Conservation (phyloP, 371 early-diverging fungal genomes). For the Circinella umbellata region DNA sequence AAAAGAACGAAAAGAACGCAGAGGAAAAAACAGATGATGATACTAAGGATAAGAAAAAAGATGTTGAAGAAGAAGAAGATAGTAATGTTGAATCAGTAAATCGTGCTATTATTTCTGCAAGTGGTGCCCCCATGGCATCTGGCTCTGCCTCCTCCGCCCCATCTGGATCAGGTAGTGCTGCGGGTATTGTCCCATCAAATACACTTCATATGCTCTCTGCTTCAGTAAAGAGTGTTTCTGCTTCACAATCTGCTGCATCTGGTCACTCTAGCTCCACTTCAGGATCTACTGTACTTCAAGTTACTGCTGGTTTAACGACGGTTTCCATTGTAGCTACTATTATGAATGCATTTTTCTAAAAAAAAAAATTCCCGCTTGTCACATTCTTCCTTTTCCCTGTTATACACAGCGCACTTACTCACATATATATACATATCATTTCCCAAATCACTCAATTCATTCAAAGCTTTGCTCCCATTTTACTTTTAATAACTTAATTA, state of each 20-base stretch:
- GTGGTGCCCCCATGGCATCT: background rate
- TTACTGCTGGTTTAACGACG: constrained; percentile 15
- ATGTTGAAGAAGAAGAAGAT: background rate
- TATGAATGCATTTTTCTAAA: constrained; percentile 16
- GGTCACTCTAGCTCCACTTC: background rate
- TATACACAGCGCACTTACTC: no score
- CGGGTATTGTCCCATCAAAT: constrained; percentile 4
- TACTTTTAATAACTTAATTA: background rate
- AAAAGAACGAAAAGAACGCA: background rate
- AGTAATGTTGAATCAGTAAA: background rate
- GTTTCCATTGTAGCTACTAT: constrained; percentile 13
- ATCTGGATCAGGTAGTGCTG: constrained; percentile 7
- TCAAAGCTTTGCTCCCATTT: no score
- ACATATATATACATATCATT: no score
- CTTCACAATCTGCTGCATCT: background rate
- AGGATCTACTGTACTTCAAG: background rate
- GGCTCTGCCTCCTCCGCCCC: constrained; percentile 16
- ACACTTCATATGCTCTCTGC: constrained; percentile 12
- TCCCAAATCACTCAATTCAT: no score
- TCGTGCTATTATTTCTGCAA: constrained; percentile 8
- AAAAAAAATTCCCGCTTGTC: constrained; percentile 1
- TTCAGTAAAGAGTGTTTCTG: constrained; percentile 5
- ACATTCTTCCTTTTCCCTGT: background rate
- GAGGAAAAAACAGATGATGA: background rate
- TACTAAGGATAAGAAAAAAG: background rate